Percentiles rank a stretch among this genome's conserved stretches.
phyloP scores from a whole-genome alignment of 75 land plant species.

The Sequoiadendron giganteum region DNA sequence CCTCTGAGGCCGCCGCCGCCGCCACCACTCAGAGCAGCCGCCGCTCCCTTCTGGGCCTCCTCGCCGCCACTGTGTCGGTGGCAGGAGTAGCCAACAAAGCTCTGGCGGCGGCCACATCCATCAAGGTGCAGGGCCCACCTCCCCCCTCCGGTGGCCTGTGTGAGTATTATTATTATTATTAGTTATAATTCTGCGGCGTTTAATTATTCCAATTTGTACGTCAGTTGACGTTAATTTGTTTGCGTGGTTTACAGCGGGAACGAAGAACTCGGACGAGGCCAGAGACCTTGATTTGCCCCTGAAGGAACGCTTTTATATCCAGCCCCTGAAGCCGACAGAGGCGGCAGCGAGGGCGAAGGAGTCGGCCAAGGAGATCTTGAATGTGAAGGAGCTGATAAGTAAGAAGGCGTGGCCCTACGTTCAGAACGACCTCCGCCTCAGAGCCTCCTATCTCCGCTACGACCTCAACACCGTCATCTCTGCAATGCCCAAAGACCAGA shows the following conservation, averaged over 20 bases:
- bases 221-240: background rate
- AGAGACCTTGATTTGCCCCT: conserved; percentile 75
- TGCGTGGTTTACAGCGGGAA: conserved; percentile 63
- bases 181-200: too few species aligned
- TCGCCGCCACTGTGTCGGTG: conserved; percentile 40
- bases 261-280: conserved; percentile 83
- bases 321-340: conserved; percentile 52
- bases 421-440: conserved; percentile 75
- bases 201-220: background rate
- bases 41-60: conserved; percentile 55
- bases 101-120: conserved; percentile 51
- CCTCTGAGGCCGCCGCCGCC: background rate
- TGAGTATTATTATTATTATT: conserved; percentile 25
- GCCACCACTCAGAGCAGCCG: conserved; percentile 31
- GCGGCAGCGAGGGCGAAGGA: conserved; percentile 78
- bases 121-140: conserved; percentile 67
- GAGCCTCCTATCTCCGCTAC: conserved; percentile 75
- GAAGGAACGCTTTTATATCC: conserved; percentile 75
- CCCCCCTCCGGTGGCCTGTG: conserved; percentile 75
- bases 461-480: conserved; percentile 84
- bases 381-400: conserved; percentile 71
- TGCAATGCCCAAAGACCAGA: conserved; percentile 69
- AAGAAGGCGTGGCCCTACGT: conserved; percentile 96
- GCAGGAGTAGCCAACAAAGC: conserved; percentile 49
- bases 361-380: conserved; percentile 80